These are phyloP conservation scores for Tephrocybe rancida DNA, from an alignment of 768 basidiomycete genomes.

Conservation along the genomic window DNA sequence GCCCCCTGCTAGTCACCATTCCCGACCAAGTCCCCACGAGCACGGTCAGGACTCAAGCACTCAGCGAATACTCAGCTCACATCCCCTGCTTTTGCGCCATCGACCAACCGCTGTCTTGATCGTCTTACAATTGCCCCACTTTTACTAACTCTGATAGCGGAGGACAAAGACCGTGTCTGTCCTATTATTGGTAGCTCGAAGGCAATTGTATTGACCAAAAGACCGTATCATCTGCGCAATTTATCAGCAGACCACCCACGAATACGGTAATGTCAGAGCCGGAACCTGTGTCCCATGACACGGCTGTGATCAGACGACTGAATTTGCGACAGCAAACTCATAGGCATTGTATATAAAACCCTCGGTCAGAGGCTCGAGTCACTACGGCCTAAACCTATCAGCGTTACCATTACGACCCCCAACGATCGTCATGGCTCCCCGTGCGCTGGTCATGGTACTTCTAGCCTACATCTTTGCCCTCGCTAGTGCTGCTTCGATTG, in stretches of 20 bases:
- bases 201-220: not conserved
- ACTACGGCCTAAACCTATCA: not conserved
- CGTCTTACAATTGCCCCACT: no score
- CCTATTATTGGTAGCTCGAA: not conserved
- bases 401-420: not conserved
- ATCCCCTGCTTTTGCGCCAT: no score
- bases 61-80: no score
- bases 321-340: not conserved
- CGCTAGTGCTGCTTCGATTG: not conserved
- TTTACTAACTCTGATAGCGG: no score
- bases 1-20: no score
- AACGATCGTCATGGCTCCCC: not conserved
- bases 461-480: conserved; percentile 8
- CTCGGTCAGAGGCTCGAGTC: not conserved
- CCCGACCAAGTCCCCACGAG: no score
- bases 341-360: not conserved
- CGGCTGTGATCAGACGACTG: conserved; percentile 8
- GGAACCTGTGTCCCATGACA: no score
- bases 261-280: not conserved
- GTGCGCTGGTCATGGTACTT: conserved; percentile 1
- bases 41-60: no score
- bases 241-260: not conserved
- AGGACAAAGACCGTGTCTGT: not conserved
- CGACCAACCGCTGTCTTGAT: no score
- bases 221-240: not conserved